phyloP scores from a whole-genome alignment of 2,329 filamentous ascomycete genomes.

The Parafenestella ontariensis region DNA sequence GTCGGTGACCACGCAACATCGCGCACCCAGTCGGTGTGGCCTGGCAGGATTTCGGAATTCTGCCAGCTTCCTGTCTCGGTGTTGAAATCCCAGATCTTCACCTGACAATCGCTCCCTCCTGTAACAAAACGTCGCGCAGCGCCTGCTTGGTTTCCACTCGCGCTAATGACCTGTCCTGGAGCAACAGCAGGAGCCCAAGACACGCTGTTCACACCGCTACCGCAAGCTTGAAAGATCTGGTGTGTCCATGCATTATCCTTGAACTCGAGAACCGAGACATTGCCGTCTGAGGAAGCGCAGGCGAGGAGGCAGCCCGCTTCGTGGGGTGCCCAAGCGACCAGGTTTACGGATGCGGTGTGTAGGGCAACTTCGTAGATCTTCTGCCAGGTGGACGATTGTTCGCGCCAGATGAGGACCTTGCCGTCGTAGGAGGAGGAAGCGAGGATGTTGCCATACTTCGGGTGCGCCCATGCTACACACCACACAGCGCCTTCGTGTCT shows the following conservation, averaged over 20 bases:
- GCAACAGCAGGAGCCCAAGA: slow-evolving; percentile 89
- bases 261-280: slow-evolving; percentile 94
- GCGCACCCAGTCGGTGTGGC: slow-evolving; percentile 95
- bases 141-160: slow-evolving; percentile 62
- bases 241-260: slow-evolving; percentile 94
- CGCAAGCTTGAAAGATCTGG: slow-evolving; percentile 88
- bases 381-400: slow-evolving; percentile 69
- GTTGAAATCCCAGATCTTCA: slow-evolving; percentile 89
- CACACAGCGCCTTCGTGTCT: slow-evolving; percentile 98
- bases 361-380: slow-evolving; percentile 91
- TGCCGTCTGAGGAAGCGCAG: slow-evolving; percentile 91
- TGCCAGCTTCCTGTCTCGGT: slow-evolving; percentile 61
- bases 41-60: slow-evolving; percentile 65
- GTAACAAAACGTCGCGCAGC: slow-evolving; percentile 86
- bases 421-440: slow-evolving; percentile 96
- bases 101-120: slow-evolving; percentile 88
- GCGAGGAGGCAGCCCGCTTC: slow-evolving; percentile 94
- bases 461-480: slow-evolving; percentile 95
- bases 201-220: slow-evolving; percentile 92
- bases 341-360: slow-evolving; percentile 96
- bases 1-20: slow-evolving; percentile 98
- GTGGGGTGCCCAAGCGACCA: slow-evolving; percentile 96
- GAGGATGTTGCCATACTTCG: slow-evolving; percentile 97
- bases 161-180: slow-evolving; percentile 82
- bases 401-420: slow-evolving; percentile 98